A percentile compares a stretch with the other conserved stretches of the same genome.
phyloP scores from a whole-genome alignment of 176 grass and related monocot genomes.

The Hyparrhenia diplandra region DNA sequence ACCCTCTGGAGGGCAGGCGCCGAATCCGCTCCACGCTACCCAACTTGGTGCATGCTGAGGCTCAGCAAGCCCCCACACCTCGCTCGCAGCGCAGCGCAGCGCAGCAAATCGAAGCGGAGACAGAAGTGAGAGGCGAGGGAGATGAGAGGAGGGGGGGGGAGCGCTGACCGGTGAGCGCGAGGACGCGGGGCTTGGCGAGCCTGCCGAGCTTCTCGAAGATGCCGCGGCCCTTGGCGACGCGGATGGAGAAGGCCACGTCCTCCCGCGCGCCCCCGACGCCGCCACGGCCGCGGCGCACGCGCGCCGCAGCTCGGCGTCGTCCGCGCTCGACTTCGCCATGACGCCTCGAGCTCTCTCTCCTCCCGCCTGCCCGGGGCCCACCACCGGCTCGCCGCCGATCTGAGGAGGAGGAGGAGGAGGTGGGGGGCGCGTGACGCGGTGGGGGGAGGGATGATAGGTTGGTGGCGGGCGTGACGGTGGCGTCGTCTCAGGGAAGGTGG shows the following conservation, averaged over 20 bases:
- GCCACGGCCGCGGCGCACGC: conserved; percentile 72
- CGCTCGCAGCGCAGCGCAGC: not conserved
- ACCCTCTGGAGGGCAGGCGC: not conserved
- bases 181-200: conserved; percentile 88
- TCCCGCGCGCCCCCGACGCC: conserved; percentile 56
- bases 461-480: conserved; percentile 12
- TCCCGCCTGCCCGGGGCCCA: not conserved
- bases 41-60: not conserved
- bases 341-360: not conserved
- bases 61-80: not conserved
- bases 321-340: conserved; percentile 88
- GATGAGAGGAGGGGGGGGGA: not conserved
- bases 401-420: too few relatives aligned
- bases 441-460: not conserved
- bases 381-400: conserved; percentile 30
- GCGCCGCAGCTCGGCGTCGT: conserved; percentile 77
- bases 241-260: conserved; percentile 84
- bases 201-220: conserved; percentile 98
- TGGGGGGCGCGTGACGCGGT: not conserved
- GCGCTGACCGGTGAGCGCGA: conserved; percentile 61
- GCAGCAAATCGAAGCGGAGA: conserved; percentile 10
- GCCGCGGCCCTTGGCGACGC: conserved; percentile 89
- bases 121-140: not conserved
- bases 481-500: not conserved
- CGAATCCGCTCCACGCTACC: not conserved